A percentile compares a stretch with the other conserved stretches of the same genome.
These are phyloP conservation scores for Saccharomycopsis javanensis DNA, from an alignment of 805 yeast genomes.

Conservation along the genomic window DNA sequence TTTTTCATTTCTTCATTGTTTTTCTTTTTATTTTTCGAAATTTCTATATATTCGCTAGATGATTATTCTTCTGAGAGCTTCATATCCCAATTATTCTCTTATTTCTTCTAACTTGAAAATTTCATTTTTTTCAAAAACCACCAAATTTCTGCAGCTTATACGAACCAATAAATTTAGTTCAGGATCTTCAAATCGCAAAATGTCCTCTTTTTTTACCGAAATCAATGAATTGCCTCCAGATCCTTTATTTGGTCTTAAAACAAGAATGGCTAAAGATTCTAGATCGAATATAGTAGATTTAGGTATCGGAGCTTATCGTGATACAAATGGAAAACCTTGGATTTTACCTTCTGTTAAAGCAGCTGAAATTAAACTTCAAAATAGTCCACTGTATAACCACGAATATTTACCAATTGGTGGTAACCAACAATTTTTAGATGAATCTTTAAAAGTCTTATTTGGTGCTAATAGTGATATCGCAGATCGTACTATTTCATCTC, in stretches of 20 bases:
- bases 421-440: constrained; percentile 50
- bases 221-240: constrained; percentile 70
- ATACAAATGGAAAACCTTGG: constrained; percentile 79
- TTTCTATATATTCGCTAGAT: neutral
- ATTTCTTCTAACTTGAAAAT: no score
- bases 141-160: neutral
- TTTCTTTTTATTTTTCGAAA: neutral
- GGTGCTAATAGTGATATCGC: constrained; percentile 45
- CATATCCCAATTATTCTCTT: neutral
- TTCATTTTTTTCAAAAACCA: no score
- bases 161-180: neutral
- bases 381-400: constrained; percentile 49
- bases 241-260: constrained; percentile 75
- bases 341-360: constrained; percentile 65
- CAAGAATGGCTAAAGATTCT: constrained; percentile 48
- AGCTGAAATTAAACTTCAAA: constrained; percentile 51
- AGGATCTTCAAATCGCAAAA: neutral
- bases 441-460: constrained; percentile 64
- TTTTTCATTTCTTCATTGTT: neutral
- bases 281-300: constrained; percentile 67
- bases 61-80: neutral
- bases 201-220: constrained; percentile 31
- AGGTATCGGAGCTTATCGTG: constrained; percentile 94
- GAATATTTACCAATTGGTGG: constrained; percentile 88
- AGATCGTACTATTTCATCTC: constrained; percentile 69